Conservation (phyloP, 257 asterid genomes). For the Solanum sejunctum region DNA sequence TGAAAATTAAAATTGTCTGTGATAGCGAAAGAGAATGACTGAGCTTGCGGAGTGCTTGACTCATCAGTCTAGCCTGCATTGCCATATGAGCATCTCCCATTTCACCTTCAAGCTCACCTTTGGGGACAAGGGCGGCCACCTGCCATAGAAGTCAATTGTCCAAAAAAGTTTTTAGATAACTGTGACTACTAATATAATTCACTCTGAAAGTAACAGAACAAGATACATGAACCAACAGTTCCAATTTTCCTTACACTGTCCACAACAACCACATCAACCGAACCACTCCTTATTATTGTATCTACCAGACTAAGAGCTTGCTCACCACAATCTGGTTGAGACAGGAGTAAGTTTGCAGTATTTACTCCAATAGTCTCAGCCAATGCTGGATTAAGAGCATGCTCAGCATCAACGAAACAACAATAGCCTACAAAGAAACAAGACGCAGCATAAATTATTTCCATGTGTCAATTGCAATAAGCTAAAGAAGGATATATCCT, state of each 20-base stretch:
- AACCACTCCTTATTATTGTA: conserved; percentile 94
- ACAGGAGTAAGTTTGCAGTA: conserved; percentile 67
- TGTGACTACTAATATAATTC: neutral
- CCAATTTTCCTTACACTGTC: conserved; percentile 70
- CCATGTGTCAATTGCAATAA: neutral
- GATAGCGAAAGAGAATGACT: conserved; percentile 92
- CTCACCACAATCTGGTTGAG: conserved; percentile 98
- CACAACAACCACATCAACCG: conserved; percentile 95
- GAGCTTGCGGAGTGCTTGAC: conserved; percentile 95
- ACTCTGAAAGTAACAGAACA: conserved; percentile 6
- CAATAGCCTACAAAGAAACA: conserved; percentile 47
- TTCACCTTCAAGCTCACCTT: conserved; percentile 98
- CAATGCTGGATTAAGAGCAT: conserved; percentile 88
- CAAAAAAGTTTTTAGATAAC: neutral
- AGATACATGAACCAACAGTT: neutral
- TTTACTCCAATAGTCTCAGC: conserved; percentile 91
- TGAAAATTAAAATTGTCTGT: conserved; percentile 76
- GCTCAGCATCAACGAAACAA: conserved; percentile 96
- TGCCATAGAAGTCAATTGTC: conserved; percentile 12
- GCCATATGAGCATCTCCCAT: conserved; percentile 99
- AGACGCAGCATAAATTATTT: neutral
- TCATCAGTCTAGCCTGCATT: conserved; percentile 99
- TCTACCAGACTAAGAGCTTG: conserved; percentile 98
- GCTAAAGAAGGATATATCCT: neutral
- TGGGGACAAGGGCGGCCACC: conserved; percentile 99